Percentiles rank a stretch among this genome's conserved stretches.
phyloP scores from a whole-genome alignment of 352 stramenopile genomes.

The Phytopythium litorale region DNA sequence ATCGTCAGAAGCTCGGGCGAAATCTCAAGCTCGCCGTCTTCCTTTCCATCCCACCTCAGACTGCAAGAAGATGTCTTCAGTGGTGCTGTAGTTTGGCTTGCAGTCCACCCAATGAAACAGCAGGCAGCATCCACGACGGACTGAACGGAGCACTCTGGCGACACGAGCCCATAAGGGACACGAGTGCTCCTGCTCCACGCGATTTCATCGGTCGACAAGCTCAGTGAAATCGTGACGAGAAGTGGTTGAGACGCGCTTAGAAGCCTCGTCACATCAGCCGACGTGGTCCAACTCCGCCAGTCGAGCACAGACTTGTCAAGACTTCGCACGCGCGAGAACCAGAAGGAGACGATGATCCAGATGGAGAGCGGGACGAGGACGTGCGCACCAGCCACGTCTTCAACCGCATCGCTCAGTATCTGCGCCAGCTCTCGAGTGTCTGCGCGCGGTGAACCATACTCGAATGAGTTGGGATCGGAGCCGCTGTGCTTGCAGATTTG shows the following conservation, averaged over 20 bases:
- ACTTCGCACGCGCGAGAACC: not conserved
- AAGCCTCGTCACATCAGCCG: not conserved
- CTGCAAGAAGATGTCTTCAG: not conserved
- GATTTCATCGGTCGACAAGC: not conserved
- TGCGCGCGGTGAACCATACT: not conserved
- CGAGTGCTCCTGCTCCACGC: not conserved
- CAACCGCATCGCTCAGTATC: not conserved
- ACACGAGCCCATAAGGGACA: not conserved
- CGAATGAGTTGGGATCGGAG: not conserved
- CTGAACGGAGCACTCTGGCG: not conserved
- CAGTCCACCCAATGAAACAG: slow-evolving; percentile 1
- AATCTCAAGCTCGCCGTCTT: slow-evolving; percentile 2
- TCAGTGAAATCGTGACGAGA: slow-evolving; percentile 6
- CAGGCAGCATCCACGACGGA: slow-evolving; percentile 10
- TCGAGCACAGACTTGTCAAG: not conserved
- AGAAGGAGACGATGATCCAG: slow-evolving; percentile 18
- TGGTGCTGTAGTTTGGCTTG: no score
- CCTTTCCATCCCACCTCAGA: not conserved
- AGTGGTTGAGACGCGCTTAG: slow-evolving; percentile 3
- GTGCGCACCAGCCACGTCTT: not conserved
- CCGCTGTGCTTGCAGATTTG: slow-evolving; percentile 1
- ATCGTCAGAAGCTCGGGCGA: slow-evolving; percentile 5
- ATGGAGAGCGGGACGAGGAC: slow-evolving; percentile 15
- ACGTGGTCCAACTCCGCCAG: slow-evolving; percentile 12
- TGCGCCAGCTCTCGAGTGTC: not conserved